Percentiles rank a stretch among this genome's conserved stretches.
phyloP scores from a whole-genome alignment of 2,329 filamentous ascomycete genomes.

The Penicillium sp. region DNA sequence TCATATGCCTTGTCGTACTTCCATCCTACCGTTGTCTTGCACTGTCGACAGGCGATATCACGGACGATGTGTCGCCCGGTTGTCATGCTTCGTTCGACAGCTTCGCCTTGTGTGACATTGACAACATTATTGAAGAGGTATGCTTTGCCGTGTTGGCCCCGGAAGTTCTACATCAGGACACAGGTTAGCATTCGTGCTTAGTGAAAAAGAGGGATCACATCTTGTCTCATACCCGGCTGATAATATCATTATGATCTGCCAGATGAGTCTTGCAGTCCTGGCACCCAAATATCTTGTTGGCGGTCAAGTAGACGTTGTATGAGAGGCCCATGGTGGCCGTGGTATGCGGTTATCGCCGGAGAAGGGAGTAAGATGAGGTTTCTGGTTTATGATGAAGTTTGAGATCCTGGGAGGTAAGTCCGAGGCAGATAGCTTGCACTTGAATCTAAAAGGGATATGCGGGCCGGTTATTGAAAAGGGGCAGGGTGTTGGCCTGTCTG shows the following conservation, averaged over 20 bases:
- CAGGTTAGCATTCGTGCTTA: slow-evolving; percentile 10
- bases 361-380: background rate
- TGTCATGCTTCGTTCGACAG: slow-evolving; percentile 97
- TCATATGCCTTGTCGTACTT: slow-evolving; percentile 99
- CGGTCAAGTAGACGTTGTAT: slow-evolving; percentile 89
- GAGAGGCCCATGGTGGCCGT: slow-evolving; percentile 71
- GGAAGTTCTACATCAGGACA: slow-evolving; percentile 73
- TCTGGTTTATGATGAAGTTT: slow-evolving; percentile 4
- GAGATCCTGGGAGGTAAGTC: slow-evolving; percentile 24
- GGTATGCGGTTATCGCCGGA: slow-evolving; percentile 10
- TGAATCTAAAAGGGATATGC: slow-evolving; percentile 2
- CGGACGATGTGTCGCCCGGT: slow-evolving; percentile 92
- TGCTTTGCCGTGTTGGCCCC: slow-evolving; percentile 96
- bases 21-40: slow-evolving; percentile 92
- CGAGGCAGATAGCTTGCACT: slow-evolving; percentile 9
- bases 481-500: slow-evolving; percentile 3
- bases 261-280: slow-evolving; percentile 95
- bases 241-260: slow-evolving; percentile 92
- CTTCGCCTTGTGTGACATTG: slow-evolving; percentile 77
- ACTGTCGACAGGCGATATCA: slow-evolving; percentile 89
- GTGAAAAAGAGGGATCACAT: background rate
- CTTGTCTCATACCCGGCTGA: slow-evolving; percentile 69
- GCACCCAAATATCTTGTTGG: slow-evolving; percentile 86
- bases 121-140: slow-evolving; percentile 95
- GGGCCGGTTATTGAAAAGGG: slow-evolving; percentile 5